These are phyloP conservation scores for Orbilia javanica DNA, from an alignment of 2,329 filamentous ascomycete species.

Conservation along the genomic window DNA sequence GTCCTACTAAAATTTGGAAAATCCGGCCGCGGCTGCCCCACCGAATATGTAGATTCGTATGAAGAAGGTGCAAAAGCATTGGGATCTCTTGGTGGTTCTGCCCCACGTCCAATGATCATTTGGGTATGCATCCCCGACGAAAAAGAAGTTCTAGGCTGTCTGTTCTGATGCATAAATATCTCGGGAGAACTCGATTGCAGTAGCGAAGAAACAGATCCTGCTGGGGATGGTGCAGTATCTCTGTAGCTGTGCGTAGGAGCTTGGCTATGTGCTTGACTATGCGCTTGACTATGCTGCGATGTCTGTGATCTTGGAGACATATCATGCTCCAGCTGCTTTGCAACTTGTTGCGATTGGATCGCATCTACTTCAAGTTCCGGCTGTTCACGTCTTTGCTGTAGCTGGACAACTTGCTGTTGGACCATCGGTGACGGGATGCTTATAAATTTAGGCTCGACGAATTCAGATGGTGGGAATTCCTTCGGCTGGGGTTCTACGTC, in stretches of 20 bases:
- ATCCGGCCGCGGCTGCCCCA: conserved; percentile 52
- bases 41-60: conserved; percentile 53
- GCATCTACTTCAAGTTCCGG: conserved; percentile 53
- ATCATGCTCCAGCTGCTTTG: conserved; percentile 49
- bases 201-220: conserved; percentile 57
- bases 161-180: conserved; percentile 57
- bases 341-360: conserved; percentile 32
- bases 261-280: conserved; percentile 37
- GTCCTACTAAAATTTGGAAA: conserved; percentile 50
- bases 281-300: conserved; percentile 49
- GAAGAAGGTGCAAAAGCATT: conserved; percentile 57
- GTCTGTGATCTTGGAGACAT: conserved; percentile 55
- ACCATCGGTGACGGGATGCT: conserved; percentile 58
- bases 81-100: conserved; percentile 39
- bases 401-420: conserved; percentile 55
- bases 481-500: conserved; percentile 29
- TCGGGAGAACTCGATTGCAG: conserved; percentile 55
- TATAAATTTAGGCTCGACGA: conserved; percentile 57
- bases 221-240: conserved; percentile 49
- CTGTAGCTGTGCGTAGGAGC: conserved; percentile 40
- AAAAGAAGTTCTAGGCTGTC: conserved; percentile 51
- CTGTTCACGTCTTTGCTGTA: conserved; percentile 54
- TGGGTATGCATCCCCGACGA: conserved; percentile 43
- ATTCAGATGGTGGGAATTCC: conserved; percentile 47
- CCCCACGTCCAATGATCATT: conserved; percentile 28